phyloP scores from a whole-genome alignment of 2,329 filamentous ascomycete genomes.

The Paraphaeosphaeria minitans region DNA sequence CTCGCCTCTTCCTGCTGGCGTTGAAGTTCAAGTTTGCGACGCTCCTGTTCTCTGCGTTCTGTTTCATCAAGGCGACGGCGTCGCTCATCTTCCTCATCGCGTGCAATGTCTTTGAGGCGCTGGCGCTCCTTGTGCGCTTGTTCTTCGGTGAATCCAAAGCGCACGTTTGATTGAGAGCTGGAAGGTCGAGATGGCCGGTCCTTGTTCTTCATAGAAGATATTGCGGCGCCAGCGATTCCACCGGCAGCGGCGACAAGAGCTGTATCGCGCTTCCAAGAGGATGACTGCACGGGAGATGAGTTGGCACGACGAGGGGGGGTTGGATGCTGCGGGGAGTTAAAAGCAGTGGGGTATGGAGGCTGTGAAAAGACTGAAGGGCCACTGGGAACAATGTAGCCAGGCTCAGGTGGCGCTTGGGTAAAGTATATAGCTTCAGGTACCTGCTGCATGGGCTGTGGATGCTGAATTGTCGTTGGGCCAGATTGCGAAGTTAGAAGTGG shows the following conservation, averaged over 20 bases:
- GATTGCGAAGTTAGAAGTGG: conserved; percentile 40
- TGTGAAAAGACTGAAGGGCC: conserved; percentile 50
- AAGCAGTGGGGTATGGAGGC: conserved; percentile 21
- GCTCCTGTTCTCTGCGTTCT: conserved; percentile 32
- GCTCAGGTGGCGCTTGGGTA: conserved; percentile 47
- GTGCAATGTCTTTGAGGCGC: conserved; percentile 40
- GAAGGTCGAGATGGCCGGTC: conserved; percentile 30
- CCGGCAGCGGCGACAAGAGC: conserved; percentile 52
- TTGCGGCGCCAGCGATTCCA: conserved; percentile 49
- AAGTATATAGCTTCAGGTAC: conserved; percentile 72
- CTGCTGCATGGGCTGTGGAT: conserved; percentile 79
- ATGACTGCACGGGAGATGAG: conserved; percentile 53
- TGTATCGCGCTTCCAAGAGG: conserved; percentile 49
- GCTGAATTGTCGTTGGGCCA: conserved; percentile 72
- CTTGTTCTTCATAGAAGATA: conserved; percentile 39
- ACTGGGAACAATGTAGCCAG: conserved; percentile 49
- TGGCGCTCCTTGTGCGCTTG: conserved; percentile 55
- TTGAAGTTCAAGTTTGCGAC: conserved; percentile 29
- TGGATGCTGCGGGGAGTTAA: conserved; percentile 32
- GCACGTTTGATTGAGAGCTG: conserved; percentile 54
- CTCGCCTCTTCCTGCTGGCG: conserved; percentile 37
- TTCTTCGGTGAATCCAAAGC: conserved; percentile 63
- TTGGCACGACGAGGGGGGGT: conserved; percentile 49
- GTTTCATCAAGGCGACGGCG: conserved; percentile 31
- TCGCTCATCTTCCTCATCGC: conserved; percentile 31